A percentile compares a stretch with the other conserved stretches of the same genome.
Conservation (phyloP, 805 yeast species). For the Lipomyces anomalus region DNA sequence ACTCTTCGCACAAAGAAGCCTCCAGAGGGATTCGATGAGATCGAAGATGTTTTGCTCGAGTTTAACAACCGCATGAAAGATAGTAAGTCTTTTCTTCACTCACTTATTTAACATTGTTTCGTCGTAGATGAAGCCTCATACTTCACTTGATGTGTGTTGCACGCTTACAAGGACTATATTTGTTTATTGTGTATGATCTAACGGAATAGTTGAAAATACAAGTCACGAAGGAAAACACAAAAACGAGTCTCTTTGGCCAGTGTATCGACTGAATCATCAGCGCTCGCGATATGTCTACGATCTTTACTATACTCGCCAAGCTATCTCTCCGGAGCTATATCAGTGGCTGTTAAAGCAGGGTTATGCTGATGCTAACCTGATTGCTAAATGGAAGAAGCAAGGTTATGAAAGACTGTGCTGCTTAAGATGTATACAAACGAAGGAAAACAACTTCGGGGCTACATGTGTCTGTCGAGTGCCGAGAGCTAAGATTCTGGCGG, state of each 20-base stretch:
- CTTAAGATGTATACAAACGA: slow-evolving; percentile 61
- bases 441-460: slow-evolving; percentile 56
- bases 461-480: slow-evolving; percentile 88
- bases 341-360: slow-evolving; percentile 65
- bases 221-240: slow-evolving; percentile 45
- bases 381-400: slow-evolving; percentile 78
- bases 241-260: slow-evolving; percentile 61
- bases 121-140: too few relatives aligned
- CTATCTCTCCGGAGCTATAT: slow-evolving; percentile 62
- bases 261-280: slow-evolving; percentile 65
- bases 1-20: slow-evolving; percentile 46
- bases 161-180: too few relatives aligned
- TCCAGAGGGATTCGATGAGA: slow-evolving; percentile 68
- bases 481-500: slow-evolving; percentile 39
- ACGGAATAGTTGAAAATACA: slow-evolving; percentile 39
- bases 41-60: slow-evolving; percentile 59
- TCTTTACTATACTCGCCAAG: slow-evolving; percentile 61
- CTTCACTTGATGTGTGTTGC: too few relatives aligned
- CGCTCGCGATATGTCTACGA: slow-evolving; percentile 70
- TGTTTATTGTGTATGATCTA: too few relatives aligned
- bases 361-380: slow-evolving; percentile 60
- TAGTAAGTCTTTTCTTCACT: slow-evolving; percentile 16
- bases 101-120: too few relatives aligned
- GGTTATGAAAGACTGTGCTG: slow-evolving; percentile 89
- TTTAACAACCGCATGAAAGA: slow-evolving; percentile 56